Evolutionary conservation across 2,329 filamentous ascomycete species (phyloP).

Genomic region (Botrytis tulipae): DNA sequence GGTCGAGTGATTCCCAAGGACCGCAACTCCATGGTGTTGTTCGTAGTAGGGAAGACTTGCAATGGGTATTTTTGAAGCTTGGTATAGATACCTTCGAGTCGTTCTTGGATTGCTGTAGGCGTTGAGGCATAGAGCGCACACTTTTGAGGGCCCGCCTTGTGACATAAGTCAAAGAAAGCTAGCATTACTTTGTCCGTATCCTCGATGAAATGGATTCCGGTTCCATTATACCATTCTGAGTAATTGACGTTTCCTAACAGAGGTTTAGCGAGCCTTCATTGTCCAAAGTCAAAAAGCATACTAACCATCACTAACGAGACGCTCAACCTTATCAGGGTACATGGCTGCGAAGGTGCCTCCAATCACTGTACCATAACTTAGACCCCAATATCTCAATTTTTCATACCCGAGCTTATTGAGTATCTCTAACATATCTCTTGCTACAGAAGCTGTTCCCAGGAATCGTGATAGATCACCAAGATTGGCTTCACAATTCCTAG

Average conservation of each 20-base stretch:
- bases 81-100: neutral
- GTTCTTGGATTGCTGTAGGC: neutral
- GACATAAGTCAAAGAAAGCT: neutral
- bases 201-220: constrained; percentile 45
- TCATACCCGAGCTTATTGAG: constrained; percentile 33
- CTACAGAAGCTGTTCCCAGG: constrained; percentile 25
- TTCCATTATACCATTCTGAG: constrained; percentile 32
- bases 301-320: constrained; percentile 40
- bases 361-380: constrained; percentile 49
- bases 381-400: constrained; percentile 49
- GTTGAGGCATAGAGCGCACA: neutral
- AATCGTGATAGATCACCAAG: constrained; percentile 9
- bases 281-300: constrained; percentile 34
- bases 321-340: constrained; percentile 43
- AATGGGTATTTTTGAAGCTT: constrained; percentile 21
- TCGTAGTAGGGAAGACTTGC: constrained; percentile 29
- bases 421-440: constrained; percentile 40
- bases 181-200: constrained; percentile 31
- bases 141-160: neutral
- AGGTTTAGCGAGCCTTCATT: constrained; percentile 34
- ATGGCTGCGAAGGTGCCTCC: constrained; percentile 46
- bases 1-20: constrained; percentile 26
- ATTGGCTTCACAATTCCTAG: neutral
- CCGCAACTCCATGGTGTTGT: constrained; percentile 28
- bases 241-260: constrained; percentile 31